Percentiles rank a stretch among this genome's conserved stretches.
phyloP scores from a whole-genome alignment of 2,329 filamentous ascomycete species.

The Corynespora cassiicola region DNA sequence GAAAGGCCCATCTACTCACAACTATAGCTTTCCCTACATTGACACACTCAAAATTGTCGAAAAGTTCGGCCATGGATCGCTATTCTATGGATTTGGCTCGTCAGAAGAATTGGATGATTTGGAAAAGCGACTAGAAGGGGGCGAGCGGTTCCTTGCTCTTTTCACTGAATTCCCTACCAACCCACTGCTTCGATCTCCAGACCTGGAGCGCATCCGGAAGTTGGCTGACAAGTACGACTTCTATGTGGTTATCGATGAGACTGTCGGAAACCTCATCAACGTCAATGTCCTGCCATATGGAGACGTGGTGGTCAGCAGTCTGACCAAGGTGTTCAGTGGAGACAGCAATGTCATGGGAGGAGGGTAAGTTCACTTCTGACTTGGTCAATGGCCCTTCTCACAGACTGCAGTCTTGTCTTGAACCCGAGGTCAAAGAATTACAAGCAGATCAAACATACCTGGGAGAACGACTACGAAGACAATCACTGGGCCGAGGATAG shows the following conservation, averaged over 20 bases:
- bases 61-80: slow-evolving; percentile 89
- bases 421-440: slow-evolving; percentile 77
- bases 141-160: slow-evolving; percentile 79
- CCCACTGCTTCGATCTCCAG: slow-evolving; percentile 82
- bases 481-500: slow-evolving; percentile 94
- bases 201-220: slow-evolving; percentile 79
- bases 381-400: slow-evolving; percentile 10
- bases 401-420: slow-evolving; percentile 57
- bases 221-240: slow-evolving; percentile 88
- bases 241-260: slow-evolving; percentile 91
- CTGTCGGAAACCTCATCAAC: slow-evolving; percentile 95
- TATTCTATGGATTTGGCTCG: slow-evolving; percentile 86
- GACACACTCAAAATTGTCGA: slow-evolving; percentile 94
- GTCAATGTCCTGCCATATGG: slow-evolving; percentile 89
- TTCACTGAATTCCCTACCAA: slow-evolving; percentile 98
- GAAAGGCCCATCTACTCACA: slow-evolving; percentile 7
- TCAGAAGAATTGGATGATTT: slow-evolving; percentile 82
- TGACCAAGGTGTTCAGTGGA: slow-evolving; percentile 97
- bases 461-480: slow-evolving; percentile 76
- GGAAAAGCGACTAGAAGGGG: slow-evolving; percentile 71
- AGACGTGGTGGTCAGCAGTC: slow-evolving; percentile 90
- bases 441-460: slow-evolving; percentile 67
- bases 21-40: slow-evolving; percentile 81
- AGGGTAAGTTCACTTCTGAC: slow-evolving; percentile 51
- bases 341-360: slow-evolving; percentile 99